phyloP scores from a whole-genome alignment of 2,329 filamentous ascomycete genomes.

The Camillea tinctor region DNA sequence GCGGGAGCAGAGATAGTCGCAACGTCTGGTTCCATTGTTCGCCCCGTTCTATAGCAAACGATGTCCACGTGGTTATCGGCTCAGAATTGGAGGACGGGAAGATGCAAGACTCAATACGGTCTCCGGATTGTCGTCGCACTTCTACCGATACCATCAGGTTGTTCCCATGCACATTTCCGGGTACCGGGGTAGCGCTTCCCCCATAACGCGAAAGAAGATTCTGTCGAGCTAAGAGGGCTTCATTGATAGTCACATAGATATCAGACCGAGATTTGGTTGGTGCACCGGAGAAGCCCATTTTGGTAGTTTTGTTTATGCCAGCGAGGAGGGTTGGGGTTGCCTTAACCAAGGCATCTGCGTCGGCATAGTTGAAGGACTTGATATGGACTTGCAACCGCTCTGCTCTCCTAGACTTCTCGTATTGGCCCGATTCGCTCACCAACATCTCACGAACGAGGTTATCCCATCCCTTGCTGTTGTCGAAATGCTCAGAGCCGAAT shows the following conservation, averaged over 20 bases:
- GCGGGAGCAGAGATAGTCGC: conserved; percentile 72
- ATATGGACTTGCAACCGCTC: conserved; percentile 79
- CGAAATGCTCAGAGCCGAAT: conserved; percentile 54
- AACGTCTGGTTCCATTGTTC: conserved; percentile 88
- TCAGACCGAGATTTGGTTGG: conserved; percentile 87
- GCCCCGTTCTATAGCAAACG: conserved; percentile 74
- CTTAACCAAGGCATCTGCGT: conserved; percentile 79
- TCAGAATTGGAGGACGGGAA: conserved; percentile 79
- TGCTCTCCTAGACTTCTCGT: conserved; percentile 68
- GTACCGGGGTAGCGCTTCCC: conserved; percentile 73
- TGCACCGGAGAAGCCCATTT: conserved; percentile 91
- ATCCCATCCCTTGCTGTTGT: conserved; percentile 67
- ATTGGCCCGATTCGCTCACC: conserved; percentile 69
- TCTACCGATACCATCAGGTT: conserved; percentile 90
- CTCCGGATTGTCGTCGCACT: conserved; percentile 74
- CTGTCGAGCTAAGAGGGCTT: conserved; percentile 76
- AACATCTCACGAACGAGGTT: conserved; percentile 71
- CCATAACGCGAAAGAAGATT: conserved; percentile 63
- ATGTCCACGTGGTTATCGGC: conserved; percentile 82
- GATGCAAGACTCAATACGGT: conserved; percentile 84
- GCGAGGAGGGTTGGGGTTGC: conserved; percentile 85
- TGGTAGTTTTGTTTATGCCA: conserved; percentile 74
- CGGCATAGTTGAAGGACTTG: conserved; percentile 72
- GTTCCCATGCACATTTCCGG: conserved; percentile 58
- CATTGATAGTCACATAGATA: conserved; percentile 85